Evolutionary conservation across 768 basidiomycete species (phyloP), one percentile per base, ranked within the genome.

Genomic region (Termitomyces bulborhizus): DNA sequence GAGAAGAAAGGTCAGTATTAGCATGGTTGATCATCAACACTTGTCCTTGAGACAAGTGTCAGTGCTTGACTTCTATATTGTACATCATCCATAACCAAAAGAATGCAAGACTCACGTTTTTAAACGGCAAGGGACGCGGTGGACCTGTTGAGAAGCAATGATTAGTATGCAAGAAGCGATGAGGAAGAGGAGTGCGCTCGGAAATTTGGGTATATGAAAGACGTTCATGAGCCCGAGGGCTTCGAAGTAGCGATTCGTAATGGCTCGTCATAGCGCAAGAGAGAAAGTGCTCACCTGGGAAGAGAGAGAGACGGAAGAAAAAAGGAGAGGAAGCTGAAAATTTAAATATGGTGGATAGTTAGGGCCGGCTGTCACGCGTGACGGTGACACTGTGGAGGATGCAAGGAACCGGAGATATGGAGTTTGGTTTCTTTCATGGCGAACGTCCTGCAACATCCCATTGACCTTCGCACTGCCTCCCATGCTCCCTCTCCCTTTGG

Each of bases 31-130:
- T 89, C 88, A 76, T 88, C 86, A 87, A 75, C 69, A 64, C 75
- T 72, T 69, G 77, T 86, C 85, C 85, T 78, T 81, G 55, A 82
- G 85, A 88, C 79, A 70, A 73, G 76, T 34, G 69, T 91, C 83
- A 85, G 89, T 74, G 88, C 89, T 92, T 91, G 89, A 91, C 89
- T 90, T 87, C 88, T 91, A 81, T 83, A 76, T 76, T 82, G 67
- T 78, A 76, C 59, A 89, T 86, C 89, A 82, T 71, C 57, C 62
- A 54, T 54, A 55, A 26, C 41, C 12, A 47, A 48, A 48, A 54
- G 50, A 41, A 56, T 58, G 46, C 36, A 40, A 43, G 18, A 69
- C 71, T 73, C 66, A 73, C 72, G 57, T 56, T 49, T 39, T 27
- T 8, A 16, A 24, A 43, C 12, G 39, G 40, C 21, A 27, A 9